Evolutionary conservation across 371 early-diverging fungal genomes (phyloP), one percentile per base, ranked within the genome.

Genomic region (Actinomortierella wolfii): DNA sequence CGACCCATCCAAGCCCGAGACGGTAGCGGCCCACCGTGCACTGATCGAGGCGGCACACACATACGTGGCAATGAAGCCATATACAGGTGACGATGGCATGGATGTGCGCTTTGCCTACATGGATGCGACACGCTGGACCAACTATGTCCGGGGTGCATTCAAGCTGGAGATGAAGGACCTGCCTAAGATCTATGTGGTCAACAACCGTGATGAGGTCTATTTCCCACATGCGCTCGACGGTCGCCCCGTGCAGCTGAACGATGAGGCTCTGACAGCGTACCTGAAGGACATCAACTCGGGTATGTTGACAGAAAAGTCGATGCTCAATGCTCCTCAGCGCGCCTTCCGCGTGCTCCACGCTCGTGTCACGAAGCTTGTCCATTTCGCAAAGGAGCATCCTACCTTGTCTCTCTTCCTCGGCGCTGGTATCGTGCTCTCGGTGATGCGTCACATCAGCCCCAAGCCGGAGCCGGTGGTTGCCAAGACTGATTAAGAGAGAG

Each of bases 61-160:
- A 45, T 66, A 71, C 50, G 57, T 49, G 48, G 20, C n/a, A 8
- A 44, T 34, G 26, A 52, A 56, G 34, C 45, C 51, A 9, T 8
- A 56, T 13, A 41, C 29, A 9, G 24, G 46, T 9, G 20, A 59
- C 39, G 63, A 47, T 23, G 59, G 25, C 14, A 28, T 40, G 18
- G 51, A 61, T n/a, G 25, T 70, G 23, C 47, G 51, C 1, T 68
- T 68, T 28, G 61, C 51, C 23, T 58, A 65, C 20, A 9, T 71
- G 62, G 66, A 71, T 53, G 73, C 61, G 15, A 28, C 59, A 18
- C 21, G 49, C n/a, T 71, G 73, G 73, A 50, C 48, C 49, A 44
- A 41, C 63, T 71, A 71, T 56, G 62, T 71, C 59, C 73, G 66
- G 11, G 73, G 73, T 2, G 73, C 73, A 9, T 61, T 62, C 28